phyloP scores from a whole-genome alignment of 495 filamentous ascomycete genomes.

The Tuber indicum region DNA sequence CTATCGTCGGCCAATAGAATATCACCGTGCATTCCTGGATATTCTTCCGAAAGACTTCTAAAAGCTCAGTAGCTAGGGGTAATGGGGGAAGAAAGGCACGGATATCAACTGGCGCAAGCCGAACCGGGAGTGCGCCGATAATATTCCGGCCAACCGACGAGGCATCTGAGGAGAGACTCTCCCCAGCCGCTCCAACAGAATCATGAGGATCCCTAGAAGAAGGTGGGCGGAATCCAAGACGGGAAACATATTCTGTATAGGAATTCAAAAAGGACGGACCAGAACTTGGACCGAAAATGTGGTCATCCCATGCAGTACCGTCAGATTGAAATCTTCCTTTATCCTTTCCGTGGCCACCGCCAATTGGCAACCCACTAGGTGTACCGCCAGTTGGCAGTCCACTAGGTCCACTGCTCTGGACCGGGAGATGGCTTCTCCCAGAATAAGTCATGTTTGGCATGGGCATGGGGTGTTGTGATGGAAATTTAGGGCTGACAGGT shows the following conservation, averaged over 20 bases:
- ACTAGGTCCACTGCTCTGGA: neutral
- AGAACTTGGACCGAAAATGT: conserved; percentile 38
- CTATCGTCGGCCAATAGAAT: conserved; percentile 38
- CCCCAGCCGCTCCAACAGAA: neutral
- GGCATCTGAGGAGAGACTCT: conserved; percentile 9
- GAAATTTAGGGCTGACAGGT: neutral
- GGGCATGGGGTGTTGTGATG: neutral
- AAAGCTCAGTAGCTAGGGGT: conserved; percentile 25
- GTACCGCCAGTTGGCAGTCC: neutral
- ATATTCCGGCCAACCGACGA: conserved; percentile 6
- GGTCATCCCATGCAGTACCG: conserved; percentile 33
- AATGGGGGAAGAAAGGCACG: conserved; percentile 37
- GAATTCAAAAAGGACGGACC: conserved; percentile 37
- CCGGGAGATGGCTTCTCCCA: neutral
- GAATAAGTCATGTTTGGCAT: neutral
- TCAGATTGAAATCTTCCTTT: conserved; percentile 27
- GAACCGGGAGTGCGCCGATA: conserved; percentile 11
- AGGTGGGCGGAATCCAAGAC: conserved; percentile 33
- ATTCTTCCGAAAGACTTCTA: conserved; percentile 33
- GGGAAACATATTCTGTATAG: conserved; percentile 35
- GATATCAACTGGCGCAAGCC: conserved; percentile 35
- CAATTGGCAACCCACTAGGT: neutral
- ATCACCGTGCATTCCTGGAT: conserved; percentile 37
- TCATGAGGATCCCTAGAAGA: conserved; percentile 18
- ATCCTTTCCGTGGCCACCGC: neutral